phyloP scores from a whole-genome alignment of 1,284 basidiomycete genomes.

The Ceratobasidium sp. region DNA sequence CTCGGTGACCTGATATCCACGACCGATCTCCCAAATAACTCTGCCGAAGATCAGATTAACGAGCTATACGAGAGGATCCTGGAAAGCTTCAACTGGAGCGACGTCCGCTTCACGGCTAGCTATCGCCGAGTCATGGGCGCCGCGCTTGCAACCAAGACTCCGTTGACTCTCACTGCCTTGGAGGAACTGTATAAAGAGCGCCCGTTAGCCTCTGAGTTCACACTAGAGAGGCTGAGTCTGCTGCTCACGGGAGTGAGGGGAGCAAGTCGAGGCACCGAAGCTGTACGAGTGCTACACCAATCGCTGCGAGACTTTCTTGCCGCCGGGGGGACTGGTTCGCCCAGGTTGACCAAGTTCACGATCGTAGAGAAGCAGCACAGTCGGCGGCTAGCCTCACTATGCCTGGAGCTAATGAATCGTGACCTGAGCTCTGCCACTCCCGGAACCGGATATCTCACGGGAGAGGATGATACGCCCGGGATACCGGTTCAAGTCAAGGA shows the following conservation, averaged over 20 bases:
- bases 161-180: conserved; percentile 11
- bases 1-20: conserved; percentile 39
- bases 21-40: background rate
- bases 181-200: background rate
- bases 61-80: conserved; percentile 52
- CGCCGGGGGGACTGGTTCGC: background rate
- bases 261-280: background rate
- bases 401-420: conserved; percentile 4
- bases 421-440: background rate
- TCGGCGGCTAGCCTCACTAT: background rate
- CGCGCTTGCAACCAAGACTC: conserved; percentile 49
- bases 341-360: background rate
- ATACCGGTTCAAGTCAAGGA: background rate
- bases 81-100: conserved; percentile 51
- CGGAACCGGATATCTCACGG: background rate
- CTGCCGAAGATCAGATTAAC: conserved; percentile 51
- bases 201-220: background rate
- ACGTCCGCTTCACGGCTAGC: conserved; percentile 50
- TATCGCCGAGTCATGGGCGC: conserved; percentile 52
- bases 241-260: conserved; percentile 7
- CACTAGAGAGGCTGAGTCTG: conserved; percentile 14
- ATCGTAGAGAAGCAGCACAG: conserved; percentile 2
- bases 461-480: background rate
- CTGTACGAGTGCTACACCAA: conserved; percentile 21
- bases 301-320: conserved; percentile 31